A percentile compares a stretch with the other conserved stretches of the same genome.
These are phyloP conservation scores for Parathielavia appendiculata DNA, from an alignment of 495 filamentous ascomycete species.

Conservation along the genomic window DNA sequence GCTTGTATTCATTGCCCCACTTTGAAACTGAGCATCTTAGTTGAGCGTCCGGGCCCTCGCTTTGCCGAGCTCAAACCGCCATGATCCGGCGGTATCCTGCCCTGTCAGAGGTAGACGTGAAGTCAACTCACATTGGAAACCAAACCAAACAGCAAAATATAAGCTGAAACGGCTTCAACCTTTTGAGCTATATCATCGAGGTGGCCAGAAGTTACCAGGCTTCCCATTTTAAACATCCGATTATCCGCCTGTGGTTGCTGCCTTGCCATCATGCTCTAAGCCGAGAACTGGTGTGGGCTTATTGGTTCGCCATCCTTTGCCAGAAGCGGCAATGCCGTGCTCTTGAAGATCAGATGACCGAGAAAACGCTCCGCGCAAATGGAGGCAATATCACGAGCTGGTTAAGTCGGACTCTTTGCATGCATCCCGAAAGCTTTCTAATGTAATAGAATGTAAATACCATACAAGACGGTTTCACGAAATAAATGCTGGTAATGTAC, in stretches of 20 bases:
- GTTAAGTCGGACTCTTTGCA: not conserved
- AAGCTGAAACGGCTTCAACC: not conserved
- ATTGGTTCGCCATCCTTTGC: not conserved
- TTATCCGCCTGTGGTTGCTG: not conserved
- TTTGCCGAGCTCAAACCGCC: too few species aligned
- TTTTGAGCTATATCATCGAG: not conserved
- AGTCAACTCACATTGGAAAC: too few species aligned
- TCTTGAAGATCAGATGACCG: not conserved
- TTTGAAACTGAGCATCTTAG: too few species aligned
- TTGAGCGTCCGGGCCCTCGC: too few species aligned
- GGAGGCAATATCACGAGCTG: not conserved
- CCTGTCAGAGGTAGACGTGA: too few species aligned
- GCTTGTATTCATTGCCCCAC: too few species aligned
- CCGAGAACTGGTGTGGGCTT: conserved; percentile 6
- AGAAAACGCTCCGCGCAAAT: not conserved
- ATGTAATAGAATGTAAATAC: not conserved
- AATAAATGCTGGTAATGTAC: not conserved
- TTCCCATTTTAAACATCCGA: not conserved
- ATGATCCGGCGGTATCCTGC: too few species aligned
- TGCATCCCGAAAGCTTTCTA: not conserved
- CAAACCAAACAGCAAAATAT: too few species aligned
- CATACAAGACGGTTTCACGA: not conserved
- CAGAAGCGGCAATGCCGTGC: conserved; percentile 2
- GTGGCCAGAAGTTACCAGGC: not conserved
- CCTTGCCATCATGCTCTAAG: conserved; percentile 1